Base-by-base conservation (phyloP, 2,329 filamentous ascomycete genomes). In the Cordyceps javanica region DNA sequence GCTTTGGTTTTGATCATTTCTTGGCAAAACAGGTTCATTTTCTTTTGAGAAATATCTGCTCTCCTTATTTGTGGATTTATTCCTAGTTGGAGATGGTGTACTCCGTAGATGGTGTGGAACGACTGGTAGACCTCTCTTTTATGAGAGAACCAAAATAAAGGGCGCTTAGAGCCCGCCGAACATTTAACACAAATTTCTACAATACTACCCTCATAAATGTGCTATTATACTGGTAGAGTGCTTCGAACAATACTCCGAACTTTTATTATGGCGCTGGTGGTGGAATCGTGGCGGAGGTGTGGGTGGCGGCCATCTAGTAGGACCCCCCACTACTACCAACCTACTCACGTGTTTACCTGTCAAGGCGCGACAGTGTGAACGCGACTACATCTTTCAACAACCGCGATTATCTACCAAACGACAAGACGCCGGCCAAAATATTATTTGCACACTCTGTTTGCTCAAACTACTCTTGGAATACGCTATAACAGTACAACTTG, bases 1-100 rank as follows among this genome's bases (percentile, higher is more conserved):
- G 41, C n/a, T 53, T 57, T 58, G 38, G 45, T 19, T 30, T 11
- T 44, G 19, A 16, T 57, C 5, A 11, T 16, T 32, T 51, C 19
- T 42, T 36, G 38, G 45, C 26, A 39, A 44, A 57, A 13, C 19
- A n/a, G n/a, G 13, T 9, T 21, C 13, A 21, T 28, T 49, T 38
- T 45, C 42, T 55, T 25, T 38, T 36, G 3, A 26, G 14, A 19
- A 44, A 41, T 34, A 19, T 36, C 25, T 32, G n/a, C 21, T 38
- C 8, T 56, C 28, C 26, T 34, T 25, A 19, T 34, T 59, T 64
- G 63, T 16, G 13, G 11, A 54, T 44, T 13, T 68, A 68, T 65
- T 64, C 67, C 64, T 67, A 65, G 51, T 61, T 54, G 62, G 62
- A 42, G 19, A n/a, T 13, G 34, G 19, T 39, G 21, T 11, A 32